A percentile compares a stretch with the other conserved stretches of the same genome.
phyloP scores from a whole-genome alignment of 2,329 filamentous ascomycete genomes.

The Cadophora sp. region DNA sequence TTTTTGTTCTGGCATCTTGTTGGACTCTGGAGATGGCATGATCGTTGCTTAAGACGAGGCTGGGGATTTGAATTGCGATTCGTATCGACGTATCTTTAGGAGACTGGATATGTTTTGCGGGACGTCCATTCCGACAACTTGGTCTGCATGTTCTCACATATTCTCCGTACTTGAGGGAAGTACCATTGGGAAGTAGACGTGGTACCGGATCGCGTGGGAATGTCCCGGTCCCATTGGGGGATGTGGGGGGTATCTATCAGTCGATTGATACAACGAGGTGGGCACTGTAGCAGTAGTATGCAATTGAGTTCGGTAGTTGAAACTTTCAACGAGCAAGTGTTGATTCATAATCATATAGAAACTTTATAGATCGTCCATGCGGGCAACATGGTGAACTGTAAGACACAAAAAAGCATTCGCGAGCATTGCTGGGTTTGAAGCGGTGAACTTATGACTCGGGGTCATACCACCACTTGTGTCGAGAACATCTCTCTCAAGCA shows the following conservation, averaged over 20 bases:
- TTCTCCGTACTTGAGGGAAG: neutral
- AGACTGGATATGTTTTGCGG: slow-evolving; percentile 10
- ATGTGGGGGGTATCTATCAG: neutral
- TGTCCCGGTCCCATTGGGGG: neutral
- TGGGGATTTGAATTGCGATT: neutral
- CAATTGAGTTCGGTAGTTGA: neutral
- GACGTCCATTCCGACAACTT: neutral
- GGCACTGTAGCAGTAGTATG: neutral
- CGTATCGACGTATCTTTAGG: neutral
- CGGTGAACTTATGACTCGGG: neutral
- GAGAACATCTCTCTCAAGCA: neutral
- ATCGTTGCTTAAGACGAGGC: neutral
- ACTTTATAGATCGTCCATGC: neutral
- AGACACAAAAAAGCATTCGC: neutral
- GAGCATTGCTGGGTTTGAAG: neutral
- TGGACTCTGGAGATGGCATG: neutral
- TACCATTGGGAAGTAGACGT: neutral
- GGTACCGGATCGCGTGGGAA: slow-evolving; percentile 3
- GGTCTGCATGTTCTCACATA: neutral
- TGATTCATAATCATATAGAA: neutral
- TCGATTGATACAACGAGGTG: neutral
- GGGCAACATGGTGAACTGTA: neutral
- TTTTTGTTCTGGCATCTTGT: neutral
- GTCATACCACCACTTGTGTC: neutral
- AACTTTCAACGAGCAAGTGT: neutral